phyloP scores from a whole-genome alignment of 2,329 filamentous ascomycete genomes.

The Aspergillus amoenus region DNA sequence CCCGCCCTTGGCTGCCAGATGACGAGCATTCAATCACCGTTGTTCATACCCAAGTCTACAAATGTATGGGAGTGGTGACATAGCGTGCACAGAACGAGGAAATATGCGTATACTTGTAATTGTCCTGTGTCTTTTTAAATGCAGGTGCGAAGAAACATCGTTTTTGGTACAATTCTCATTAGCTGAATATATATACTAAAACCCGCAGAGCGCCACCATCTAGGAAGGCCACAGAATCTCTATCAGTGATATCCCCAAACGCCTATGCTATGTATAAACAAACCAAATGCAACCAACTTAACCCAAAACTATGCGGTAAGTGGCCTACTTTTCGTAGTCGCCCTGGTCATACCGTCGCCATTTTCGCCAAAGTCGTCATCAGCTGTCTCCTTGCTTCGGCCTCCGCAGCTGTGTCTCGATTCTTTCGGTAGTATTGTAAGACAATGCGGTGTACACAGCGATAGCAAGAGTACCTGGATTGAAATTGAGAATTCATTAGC shows the following conservation, averaged over 20 bases:
- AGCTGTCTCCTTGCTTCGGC: conserved; percentile 38
- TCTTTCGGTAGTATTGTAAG: conserved; percentile 39
- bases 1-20: conserved; percentile 10
- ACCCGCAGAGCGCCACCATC: neutral
- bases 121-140: neutral
- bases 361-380: conserved; percentile 30
- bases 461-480: conserved; percentile 40
- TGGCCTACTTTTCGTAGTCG: neutral
- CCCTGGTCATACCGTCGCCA: conserved; percentile 21
- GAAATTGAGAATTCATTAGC: conserved; percentile 2
- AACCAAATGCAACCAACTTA: neutral
- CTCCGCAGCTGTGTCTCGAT: conserved; percentile 34
- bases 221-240: conserved; percentile 13
- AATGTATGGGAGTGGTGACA: too few relatives aligned
- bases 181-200: neutral
- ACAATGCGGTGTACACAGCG: conserved; percentile 37
- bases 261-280: neutral
- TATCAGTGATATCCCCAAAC: neutral
- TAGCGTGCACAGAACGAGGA: neutral
- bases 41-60: too few relatives aligned
- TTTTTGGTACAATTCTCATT: neutral
- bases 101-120: neutral
- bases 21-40: too few relatives aligned
- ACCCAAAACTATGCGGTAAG: neutral
- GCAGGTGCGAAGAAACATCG: neutral